Base-by-base conservation (phyloP, 345 rosid genomes). In the Sonneratia alba region DNA sequence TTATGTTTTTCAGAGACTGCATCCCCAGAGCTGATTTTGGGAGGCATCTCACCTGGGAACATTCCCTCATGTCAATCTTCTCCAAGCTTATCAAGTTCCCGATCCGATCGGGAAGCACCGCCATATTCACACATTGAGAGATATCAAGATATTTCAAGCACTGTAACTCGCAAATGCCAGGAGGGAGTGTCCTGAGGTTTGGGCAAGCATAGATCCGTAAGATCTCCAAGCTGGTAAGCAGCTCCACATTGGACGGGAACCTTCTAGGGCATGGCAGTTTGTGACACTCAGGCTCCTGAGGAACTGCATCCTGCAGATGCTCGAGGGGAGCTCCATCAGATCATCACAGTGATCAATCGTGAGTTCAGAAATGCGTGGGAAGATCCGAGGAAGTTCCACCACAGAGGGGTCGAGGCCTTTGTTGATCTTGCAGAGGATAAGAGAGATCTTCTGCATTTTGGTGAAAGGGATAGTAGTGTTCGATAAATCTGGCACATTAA, bases 1-100 rank as follows among this genome's bases (percentile, higher is more conserved):
- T 77, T 24, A 92, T 94, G 36, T 71, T 77, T 1, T 87, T 84
- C 36, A 95, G 71, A 36, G 89, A 85, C 83, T 77, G 66, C 79
- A 92, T 68, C 2, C 77, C 82, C 9, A 79, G 73, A 12, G 79
- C 88, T 24, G 93, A 87, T 14, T 64, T 65, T 1, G 93, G 94
- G 71, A 85, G 78, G 45, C 64, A 32, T 66, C 68, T 59, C 40
- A 86, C 73, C 48, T 59, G 78, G 13, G 78, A 42, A 62, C 99
- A 95, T 71, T 95, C 97, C 76, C 96, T 89, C 99, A 95, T 90
- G 85, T 95, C 97, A 3, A 95, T 87, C 87, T 90, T 92, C 79
- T 89, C 96, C 67, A 95, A 79, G 62, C 71, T 84, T 32, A 62
- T 61, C 71, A 92, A 73, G 36, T 75, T 80, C 48, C 91, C 91